Evolutionary conservation across 2,329 filamentous ascomycete species (phyloP).

Genomic region (Akanthomyces uredinophilus): DNA sequence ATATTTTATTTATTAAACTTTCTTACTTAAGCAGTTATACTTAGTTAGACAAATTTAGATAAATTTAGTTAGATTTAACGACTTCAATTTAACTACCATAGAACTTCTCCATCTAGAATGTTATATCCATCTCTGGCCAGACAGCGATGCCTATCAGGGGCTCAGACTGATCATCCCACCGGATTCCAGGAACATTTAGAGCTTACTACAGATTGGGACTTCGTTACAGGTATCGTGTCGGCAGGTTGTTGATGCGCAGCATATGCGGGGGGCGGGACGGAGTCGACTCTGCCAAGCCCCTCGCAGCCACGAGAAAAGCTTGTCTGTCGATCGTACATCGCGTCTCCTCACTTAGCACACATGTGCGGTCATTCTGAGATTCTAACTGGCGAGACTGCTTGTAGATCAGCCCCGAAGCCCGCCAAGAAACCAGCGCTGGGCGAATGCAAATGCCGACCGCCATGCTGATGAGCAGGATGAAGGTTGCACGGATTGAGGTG

Average conservation of each 20-base stretch:
- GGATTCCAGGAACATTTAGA: background rate
- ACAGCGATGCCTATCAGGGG: background rate
- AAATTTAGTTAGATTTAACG: too few relatives aligned
- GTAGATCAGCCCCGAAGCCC: background rate
- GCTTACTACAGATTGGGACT: too few relatives aligned
- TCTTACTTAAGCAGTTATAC: too few relatives aligned
- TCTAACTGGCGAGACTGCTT: background rate
- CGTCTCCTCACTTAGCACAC: background rate
- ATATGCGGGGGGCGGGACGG: background rate
- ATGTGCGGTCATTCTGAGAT: background rate
- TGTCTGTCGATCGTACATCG: background rate
- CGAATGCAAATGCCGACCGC: too few relatives aligned
- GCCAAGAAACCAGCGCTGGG: background rate
- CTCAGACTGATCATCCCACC: background rate
- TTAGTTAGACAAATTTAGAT: too few relatives aligned
- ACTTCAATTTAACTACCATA: too few relatives aligned
- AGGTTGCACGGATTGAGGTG: background rate
- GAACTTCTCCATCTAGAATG: too few relatives aligned
- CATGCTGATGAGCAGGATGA: background rate
- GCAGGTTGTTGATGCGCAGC: background rate
- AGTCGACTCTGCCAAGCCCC: background rate
- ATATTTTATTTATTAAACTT: too few relatives aligned
- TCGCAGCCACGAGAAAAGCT: conserved; percentile 13
- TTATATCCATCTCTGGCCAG: too few relatives aligned
- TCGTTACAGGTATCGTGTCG: background rate